Evolutionary conservation across 2,329 filamentous ascomycete species (phyloP), one percentile per base, ranked within the genome.

Genomic region (Penicillium thymicola): DNA sequence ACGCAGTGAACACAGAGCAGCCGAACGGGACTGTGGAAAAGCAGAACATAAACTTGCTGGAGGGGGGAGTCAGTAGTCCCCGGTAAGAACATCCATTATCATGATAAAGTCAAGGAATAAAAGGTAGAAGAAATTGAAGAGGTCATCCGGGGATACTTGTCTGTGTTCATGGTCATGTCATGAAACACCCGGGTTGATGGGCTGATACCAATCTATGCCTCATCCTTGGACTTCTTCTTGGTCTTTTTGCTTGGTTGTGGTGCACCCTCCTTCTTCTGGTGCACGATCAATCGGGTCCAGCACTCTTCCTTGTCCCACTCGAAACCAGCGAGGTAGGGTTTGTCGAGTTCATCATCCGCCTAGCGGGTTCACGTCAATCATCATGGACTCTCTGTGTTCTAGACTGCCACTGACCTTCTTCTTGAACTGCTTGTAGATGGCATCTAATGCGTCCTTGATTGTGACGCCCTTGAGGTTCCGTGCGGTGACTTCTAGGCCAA

Each of bases 281-380:
- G 92, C 61, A 97, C 92, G 68, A 95, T 81, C 70, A 97, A 83
- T 63, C 86, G 85, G 53, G 90, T 93, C 87, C 91, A 96, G 72
- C 86, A 91, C 77, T 96, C 90, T 67, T 96, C 89, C 74, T 89
- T 90, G 78, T 96, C 89, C 92, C 92, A 97, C 82, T 96, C 92
- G 79, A 97, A 97, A 65, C 93, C 93, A 69, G 88, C 88, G 65
- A 97, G 87, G 82, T 92, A 91, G 62, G 92, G 90, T 64, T 84
- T 82, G 54, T 93, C 89, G 59, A 97, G 82, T 75, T 97, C 93
- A 73, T 97, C 93, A 70, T 97, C 93, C 59, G 88, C 84, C 92
- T 96, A 67, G 41, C 41, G 34, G 41, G 21, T 41, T 34, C n/a
- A 27, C 27, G 54, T 55, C 48, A 55, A 41, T 21, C 27, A 51